Conservation (phyloP, 306 rosid species). For the Trifolium repens region DNA sequence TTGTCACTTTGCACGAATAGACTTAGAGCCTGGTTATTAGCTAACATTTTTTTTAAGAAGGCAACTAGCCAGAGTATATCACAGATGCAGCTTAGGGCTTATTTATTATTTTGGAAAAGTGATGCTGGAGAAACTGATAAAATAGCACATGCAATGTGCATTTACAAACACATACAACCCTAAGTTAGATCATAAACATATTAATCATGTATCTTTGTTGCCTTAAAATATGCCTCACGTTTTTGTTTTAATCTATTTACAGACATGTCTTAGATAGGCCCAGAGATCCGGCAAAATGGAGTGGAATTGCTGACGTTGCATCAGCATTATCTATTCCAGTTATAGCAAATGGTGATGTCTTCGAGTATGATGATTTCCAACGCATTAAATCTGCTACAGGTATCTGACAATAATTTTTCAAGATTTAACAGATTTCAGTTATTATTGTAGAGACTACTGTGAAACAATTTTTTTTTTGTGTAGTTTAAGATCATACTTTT, state of each 20-base stretch:
- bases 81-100: not conserved
- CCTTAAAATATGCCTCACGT: constrained; percentile 25
- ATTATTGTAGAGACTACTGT: constrained; percentile 26
- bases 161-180: constrained; percentile 2
- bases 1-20: not conserved
- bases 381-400: constrained; percentile 80
- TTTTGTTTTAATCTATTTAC: constrained; percentile 48
- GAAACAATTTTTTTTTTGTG: constrained; percentile 11
- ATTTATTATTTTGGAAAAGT: constrained; percentile 9
- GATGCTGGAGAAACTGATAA: constrained; percentile 10
- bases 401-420: constrained; percentile 42
- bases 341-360: constrained; percentile 86
- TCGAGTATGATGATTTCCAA: constrained; percentile 71
- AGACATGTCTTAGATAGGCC: constrained; percentile 88
- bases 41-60: constrained; percentile 36
- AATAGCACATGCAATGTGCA: not conserved
- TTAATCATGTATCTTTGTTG: constrained; percentile 32
- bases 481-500: constrained; percentile 15
- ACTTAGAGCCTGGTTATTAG: not conserved
- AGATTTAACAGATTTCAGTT: constrained; percentile 8
- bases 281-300: constrained; percentile 96
- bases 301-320: constrained; percentile 84
- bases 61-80: constrained; percentile 1
- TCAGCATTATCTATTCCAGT: constrained; percentile 88
- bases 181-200: constrained; percentile 5